phyloP scores from a whole-genome alignment of 176 grass and related monocot genomes.

The Dendrocalamus sinicus region DNA sequence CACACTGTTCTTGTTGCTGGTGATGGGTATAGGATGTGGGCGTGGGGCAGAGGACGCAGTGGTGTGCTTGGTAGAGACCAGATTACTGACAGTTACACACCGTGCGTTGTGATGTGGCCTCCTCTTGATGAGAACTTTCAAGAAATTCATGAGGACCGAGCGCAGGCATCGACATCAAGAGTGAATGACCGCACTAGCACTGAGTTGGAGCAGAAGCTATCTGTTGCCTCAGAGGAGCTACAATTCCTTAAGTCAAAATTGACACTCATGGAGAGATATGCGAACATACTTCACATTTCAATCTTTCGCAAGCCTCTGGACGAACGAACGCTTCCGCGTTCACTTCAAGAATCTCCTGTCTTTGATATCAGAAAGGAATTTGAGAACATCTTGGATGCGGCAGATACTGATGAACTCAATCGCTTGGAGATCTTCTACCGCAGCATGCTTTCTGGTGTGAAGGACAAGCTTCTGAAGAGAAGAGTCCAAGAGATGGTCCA shows the following conservation, averaged over 20 bases:
- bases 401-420: slow-evolving; percentile 74
- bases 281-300: slow-evolving; percentile 88
- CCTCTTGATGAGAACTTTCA: slow-evolving; percentile 61
- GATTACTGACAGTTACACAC: slow-evolving; percentile 72
- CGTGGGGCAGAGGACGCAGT: slow-evolving; percentile 88
- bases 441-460: slow-evolving; percentile 80
- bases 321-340: slow-evolving; percentile 63
- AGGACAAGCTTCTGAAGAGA: slow-evolving; percentile 87
- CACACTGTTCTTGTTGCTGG: slow-evolving; percentile 95
- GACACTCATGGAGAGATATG: slow-evolving; percentile 83
- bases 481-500: slow-evolving; percentile 78
- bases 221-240: slow-evolving; percentile 64
- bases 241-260: slow-evolving; percentile 68
- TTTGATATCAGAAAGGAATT: slow-evolving; percentile 93
- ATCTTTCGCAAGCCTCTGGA: slow-evolving; percentile 88
- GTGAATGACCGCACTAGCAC: slow-evolving; percentile 15
- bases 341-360: slow-evolving; percentile 69
- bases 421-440: slow-evolving; percentile 86
- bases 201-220: slow-evolving; percentile 68
- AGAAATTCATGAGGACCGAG: slow-evolving; percentile 40
- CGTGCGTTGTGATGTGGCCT: slow-evolving; percentile 83
- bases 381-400: slow-evolving; percentile 72
- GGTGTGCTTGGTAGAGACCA: slow-evolving; percentile 79
- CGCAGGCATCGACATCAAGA: slow-evolving; percentile 42
- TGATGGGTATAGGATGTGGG: slow-evolving; percentile 93